A percentile compares a stretch with the other conserved stretches of the same genome.
Evolutionary conservation across 768 basidiomycete species (phyloP).

Genomic region (Pisolithus orientalis): DNA sequence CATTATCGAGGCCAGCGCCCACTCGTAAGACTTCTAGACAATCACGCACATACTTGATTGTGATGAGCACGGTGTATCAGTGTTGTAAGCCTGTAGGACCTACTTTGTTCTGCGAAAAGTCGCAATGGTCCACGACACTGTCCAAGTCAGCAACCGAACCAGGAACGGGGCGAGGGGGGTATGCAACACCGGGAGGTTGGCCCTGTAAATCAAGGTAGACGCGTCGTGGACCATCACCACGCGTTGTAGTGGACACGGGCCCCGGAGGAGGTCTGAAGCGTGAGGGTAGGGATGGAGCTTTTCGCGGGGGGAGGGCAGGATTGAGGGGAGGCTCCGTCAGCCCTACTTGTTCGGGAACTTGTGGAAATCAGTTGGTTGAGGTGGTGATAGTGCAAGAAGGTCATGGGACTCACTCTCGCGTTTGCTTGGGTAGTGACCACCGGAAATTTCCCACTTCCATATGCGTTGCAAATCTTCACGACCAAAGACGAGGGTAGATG

Average conservation of each 20-base stretch:
- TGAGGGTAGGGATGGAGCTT: conserved; percentile 39
- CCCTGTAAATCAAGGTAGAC: conserved; percentile 69
- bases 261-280: conserved; percentile 42
- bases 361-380: conserved; percentile 2
- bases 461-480: conserved; percentile 81
- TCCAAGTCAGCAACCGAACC: conserved; percentile 89
- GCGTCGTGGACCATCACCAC: conserved; percentile 73
- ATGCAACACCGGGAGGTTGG: conserved; percentile 59
- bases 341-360: conserved; percentile 69
- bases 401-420: conserved; percentile 52
- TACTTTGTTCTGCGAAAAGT: conserved; percentile 78
- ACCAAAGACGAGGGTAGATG: conserved; percentile 67
- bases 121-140: conserved; percentile 85
- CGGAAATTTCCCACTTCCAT: conserved; percentile 93
- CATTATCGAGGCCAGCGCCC: conserved; percentile 84
- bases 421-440: conserved; percentile 90
- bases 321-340: conserved; percentile 54
- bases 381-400: neutral
- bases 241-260: conserved; percentile 48
- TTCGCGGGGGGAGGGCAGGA: conserved; percentile 64
- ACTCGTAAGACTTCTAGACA: conserved; percentile 93
- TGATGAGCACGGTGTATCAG: conserved; percentile 8
- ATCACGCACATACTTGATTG: conserved; percentile 83
- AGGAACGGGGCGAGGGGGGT: conserved; percentile 80
- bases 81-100: neutral